Evolutionary conservation across 306 rosid species (phyloP), one percentile per base, ranked within the genome.

Genomic region (Dalbergia oliveri): DNA sequence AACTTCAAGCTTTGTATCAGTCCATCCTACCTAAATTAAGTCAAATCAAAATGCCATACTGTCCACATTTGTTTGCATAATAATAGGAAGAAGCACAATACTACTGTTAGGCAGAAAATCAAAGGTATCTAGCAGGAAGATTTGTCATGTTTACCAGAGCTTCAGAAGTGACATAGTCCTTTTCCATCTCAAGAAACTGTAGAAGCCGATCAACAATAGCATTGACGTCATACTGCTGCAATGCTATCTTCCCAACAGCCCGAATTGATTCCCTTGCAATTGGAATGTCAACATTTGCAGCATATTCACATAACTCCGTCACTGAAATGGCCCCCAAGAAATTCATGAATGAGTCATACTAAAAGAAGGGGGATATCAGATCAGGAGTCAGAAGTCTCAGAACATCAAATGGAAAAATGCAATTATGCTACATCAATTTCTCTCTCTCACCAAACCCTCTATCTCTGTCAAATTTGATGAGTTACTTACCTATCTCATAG

Each of bases 181-280:
- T 96, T 87, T 96, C 99, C 99, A 96, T 93, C 92, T 96, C 99
- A 80, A 96, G 92, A 91, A 96, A 96, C 87, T 96, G 99, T 56
- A 96, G 93, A 87, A 96, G 99, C 77, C 99, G 88, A 68, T 96
- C 99, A 63, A 96, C 99, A 77, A 96, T 96, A 41, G 99, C 99
- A 85, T 96, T 96, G 86, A 96, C 98, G 78, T 96, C 99, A 89
- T 96, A 96, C 83, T 96, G 99, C 86, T 96, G 98, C 74, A 96
- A 86, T 63, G 99, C 99, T 83, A 96, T 96, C 85, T 93, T 96
- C 83, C 99, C 99, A 70, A 96, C 99, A 77, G 99, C 99, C 72
- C 98, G 97, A 72, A 96, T 93, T 4, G 99, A 96, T 86, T 96
- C 99, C 87, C 99, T 91, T 85, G 99, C 99, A 87, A 96, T 96